A percentile compares a stretch with the other conserved stretches of the same genome.
Conservation (phyloP, 805 yeast genomes). For the Zygosaccharomyces gambellarensis region DNA sequence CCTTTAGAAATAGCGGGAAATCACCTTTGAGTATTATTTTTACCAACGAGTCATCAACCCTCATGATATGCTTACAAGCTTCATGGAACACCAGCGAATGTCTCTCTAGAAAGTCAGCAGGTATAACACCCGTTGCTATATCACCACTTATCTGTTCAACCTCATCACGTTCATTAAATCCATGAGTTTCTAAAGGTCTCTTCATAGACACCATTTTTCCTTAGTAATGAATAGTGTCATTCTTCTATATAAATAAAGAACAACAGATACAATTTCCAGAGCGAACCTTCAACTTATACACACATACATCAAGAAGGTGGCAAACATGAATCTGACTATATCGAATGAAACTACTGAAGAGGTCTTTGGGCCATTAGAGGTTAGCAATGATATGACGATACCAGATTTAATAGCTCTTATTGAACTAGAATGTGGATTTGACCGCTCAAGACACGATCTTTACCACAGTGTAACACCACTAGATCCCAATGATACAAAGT, state of each 20-base stretch:
- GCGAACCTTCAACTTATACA: neutral
- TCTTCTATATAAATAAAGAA: neutral
- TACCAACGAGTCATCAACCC: conserved; percentile 37
- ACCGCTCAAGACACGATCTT: conserved; percentile 44
- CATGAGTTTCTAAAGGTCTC: conserved; percentile 8
- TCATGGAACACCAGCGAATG: conserved; percentile 35
- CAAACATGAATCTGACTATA: conserved; percentile 45
- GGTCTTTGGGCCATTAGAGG: conserved; percentile 49
- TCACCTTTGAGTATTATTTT: conserved; percentile 23
- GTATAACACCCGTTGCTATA: conserved; percentile 12
- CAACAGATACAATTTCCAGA: neutral
- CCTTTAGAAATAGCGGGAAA: conserved; percentile 29
- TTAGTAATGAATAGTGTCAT: neutral
- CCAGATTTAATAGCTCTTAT: conserved; percentile 69
- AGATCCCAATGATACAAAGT: conserved; percentile 24
- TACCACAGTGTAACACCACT: conserved; percentile 44
- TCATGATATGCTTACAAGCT: conserved; percentile 35
- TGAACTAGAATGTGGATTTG: conserved; percentile 61
- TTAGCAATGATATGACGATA: conserved; percentile 58
- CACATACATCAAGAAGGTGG: neutral
- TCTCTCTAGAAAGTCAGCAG: conserved; percentile 21
- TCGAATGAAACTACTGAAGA: conserved; percentile 47
- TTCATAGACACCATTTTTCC: conserved; percentile 6
- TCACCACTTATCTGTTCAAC: neutral
- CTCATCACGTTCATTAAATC: conserved; percentile 1